These are phyloP conservation scores for Monilinia fructigena DNA, from an alignment of 2,329 filamentous ascomycete species.

Conservation along the genomic window DNA sequence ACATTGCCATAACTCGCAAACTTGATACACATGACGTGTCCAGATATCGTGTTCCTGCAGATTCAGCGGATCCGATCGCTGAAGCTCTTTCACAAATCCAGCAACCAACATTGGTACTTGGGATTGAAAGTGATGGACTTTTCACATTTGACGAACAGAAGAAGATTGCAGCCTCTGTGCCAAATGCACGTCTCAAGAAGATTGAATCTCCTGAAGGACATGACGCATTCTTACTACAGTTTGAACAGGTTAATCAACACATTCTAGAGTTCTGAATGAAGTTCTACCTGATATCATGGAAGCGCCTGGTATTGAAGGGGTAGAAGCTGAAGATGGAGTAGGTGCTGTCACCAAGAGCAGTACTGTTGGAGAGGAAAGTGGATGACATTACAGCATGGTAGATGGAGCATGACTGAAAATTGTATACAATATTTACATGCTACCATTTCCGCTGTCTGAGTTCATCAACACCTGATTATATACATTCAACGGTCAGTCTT, in stretches of 20 bases:
- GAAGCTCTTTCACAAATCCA: slow-evolving; percentile 78
- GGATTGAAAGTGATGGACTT: slow-evolving; percentile 91
- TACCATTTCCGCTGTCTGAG: background rate
- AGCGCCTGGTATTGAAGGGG: slow-evolving; percentile 49
- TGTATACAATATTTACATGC: background rate
- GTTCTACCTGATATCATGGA: slow-evolving; percentile 87
- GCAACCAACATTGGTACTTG: slow-evolving; percentile 86
- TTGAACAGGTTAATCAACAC: slow-evolving; percentile 92
- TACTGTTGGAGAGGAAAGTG: slow-evolving; percentile 93
- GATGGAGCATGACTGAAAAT: background rate
- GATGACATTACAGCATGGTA: slow-evolving; percentile 96
- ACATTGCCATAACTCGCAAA: slow-evolving; percentile 97
- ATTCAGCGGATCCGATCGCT: slow-evolving; percentile 51
- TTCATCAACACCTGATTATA: too few species aligned
- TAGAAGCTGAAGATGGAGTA: slow-evolving; percentile 48
- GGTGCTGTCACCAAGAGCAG: slow-evolving; percentile 77
- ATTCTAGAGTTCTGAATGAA: slow-evolving; percentile 80
- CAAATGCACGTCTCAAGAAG: slow-evolving; percentile 72
- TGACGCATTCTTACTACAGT: slow-evolving; percentile 93
- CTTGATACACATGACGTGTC: slow-evolving; percentile 96
- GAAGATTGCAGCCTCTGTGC: slow-evolving; percentile 80
- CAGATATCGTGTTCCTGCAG: slow-evolving; percentile 58
- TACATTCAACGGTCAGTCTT: background rate
- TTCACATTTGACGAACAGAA: slow-evolving; percentile 98
- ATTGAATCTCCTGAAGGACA: slow-evolving; percentile 96